Conservation (phyloP, 2,329 filamentous ascomycete species). For the Phyllosticta ampelicida region DNA sequence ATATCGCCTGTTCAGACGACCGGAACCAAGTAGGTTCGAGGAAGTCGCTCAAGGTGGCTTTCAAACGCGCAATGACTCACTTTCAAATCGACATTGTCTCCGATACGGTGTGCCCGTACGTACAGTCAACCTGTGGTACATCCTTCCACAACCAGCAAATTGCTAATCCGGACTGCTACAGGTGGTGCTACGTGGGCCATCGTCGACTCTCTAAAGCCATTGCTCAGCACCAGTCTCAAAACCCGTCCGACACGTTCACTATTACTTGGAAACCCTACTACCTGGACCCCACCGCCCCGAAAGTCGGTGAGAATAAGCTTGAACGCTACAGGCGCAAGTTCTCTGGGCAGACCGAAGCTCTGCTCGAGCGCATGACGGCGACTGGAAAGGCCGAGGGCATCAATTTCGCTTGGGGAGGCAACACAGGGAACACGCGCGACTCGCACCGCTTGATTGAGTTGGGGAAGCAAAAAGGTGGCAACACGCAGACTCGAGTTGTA, state of each 20-base stretch:
- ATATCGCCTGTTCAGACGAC: neutral
- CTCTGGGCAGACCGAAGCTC: constrained; percentile 47
- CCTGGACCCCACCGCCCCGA: constrained; percentile 56
- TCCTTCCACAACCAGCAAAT: neutral
- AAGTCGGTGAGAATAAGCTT: constrained; percentile 42
- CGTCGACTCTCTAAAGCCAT: constrained; percentile 66
- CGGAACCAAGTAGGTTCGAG: neutral
- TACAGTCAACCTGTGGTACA: constrained; percentile 7
- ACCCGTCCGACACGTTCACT: constrained; percentile 60
- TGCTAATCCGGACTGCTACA: constrained; percentile 10
- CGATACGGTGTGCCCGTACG: constrained; percentile 69
- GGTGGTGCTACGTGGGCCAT: constrained; percentile 63
- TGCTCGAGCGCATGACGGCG: constrained; percentile 47
- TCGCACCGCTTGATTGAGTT: constrained; percentile 68
- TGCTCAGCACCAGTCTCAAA: constrained; percentile 48
- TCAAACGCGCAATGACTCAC: constrained; percentile 33
- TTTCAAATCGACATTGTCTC: constrained; percentile 68
- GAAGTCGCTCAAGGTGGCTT: constrained; percentile 1
- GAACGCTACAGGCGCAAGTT: constrained; percentile 53
- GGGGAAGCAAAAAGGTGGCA: constrained; percentile 43
- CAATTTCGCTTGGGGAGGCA: constrained; percentile 59
- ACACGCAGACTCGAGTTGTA: constrained; percentile 36
- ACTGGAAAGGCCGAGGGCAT: constrained; percentile 59
- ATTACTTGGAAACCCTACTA: constrained; percentile 73
- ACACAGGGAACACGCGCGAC: constrained; percentile 66